Evolutionary conservation across 108 stramenopile species (phyloP), one percentile per base, ranked within the genome.

Genomic region (Nannochloropsis gaditana): DNA sequence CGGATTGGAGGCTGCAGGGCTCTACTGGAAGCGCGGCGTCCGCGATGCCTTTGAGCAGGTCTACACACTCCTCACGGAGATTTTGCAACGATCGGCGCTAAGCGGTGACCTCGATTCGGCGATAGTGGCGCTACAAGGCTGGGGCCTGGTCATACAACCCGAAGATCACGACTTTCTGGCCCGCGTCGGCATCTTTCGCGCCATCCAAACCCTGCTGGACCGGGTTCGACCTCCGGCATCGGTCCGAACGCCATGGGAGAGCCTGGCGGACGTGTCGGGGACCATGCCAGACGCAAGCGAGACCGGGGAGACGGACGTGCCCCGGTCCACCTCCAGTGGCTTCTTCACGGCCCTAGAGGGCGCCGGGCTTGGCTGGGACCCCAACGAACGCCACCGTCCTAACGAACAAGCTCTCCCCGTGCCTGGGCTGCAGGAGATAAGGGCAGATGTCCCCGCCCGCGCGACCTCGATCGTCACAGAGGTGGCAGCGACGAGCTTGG

Each of bases 101-200:
- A 80, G n/a, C 5, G 80, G 80, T 5, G 83, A 86, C 42, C 43
- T 80, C 17, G 42, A 42, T 3, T 21, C n/a, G 43, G 80, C 80
- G n/a, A 11, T 83, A 10, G 83, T 83, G 8, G 85, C 85, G 83
- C 41, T 86, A 44, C 19, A 47, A 11, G 85, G 80, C 47, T 86
- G 85, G 85, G 59, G 44, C 82, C 11, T 86, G 43, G 83, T 83
- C 17, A 21, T 86, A 17, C 9, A 11, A 11, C 31, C 17, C 19
- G 85, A 86, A 17, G 85, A 86, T 83, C 90, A 90, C 85, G 86
- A 85, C 73, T 44, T 90, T 79, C 89, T 90, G 17, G 86, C 88
- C 21, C 83, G 89, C 9, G 86, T 90, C 45, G 43, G 88, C 31
- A 86, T 90, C 41, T 90, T 90, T 45, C 45, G 84, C n/a, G 44